Conservation (phyloP, 495 filamentous ascomycete species). For the Trypethelium eluteriae region DNA sequence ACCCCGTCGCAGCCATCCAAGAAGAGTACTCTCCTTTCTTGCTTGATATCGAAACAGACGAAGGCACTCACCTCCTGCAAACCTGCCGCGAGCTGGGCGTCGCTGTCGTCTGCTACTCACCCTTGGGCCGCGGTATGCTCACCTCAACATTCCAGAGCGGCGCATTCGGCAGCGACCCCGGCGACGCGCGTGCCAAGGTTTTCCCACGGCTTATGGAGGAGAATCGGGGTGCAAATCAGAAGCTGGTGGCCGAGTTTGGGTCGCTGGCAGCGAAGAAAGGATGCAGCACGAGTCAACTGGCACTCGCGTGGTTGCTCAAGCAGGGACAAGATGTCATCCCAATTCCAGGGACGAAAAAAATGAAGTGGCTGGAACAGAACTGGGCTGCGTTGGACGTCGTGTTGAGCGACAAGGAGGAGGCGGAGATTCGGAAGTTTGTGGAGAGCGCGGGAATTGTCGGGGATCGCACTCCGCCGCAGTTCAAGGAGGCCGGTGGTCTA, state of each 20-base stretch:
- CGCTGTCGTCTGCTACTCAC: slow-evolving; percentile 42
- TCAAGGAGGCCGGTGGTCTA: neutral
- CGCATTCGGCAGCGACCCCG: neutral
- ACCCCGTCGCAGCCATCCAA: slow-evolving; percentile 37
- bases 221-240: slow-evolving; percentile 47
- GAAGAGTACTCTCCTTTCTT: slow-evolving; percentile 42
- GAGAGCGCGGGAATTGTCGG: slow-evolving; percentile 12
- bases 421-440: slow-evolving; percentile 35
- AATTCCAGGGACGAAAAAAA: slow-evolving; percentile 54
- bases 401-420: slow-evolving; percentile 41
- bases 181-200: slow-evolving; percentile 12
- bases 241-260: slow-evolving; percentile 39
- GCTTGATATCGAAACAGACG: slow-evolving; percentile 38
- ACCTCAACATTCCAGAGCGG: slow-evolving; percentile 29
- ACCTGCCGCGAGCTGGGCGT: slow-evolving; percentile 45
- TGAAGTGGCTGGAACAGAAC: slow-evolving; percentile 53
- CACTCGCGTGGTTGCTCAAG: slow-evolving; percentile 52
- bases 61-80: slow-evolving; percentile 30
- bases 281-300: slow-evolving; percentile 43
- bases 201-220: slow-evolving; percentile 46
- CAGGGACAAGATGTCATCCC: slow-evolving; percentile 56
- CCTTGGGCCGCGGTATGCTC: slow-evolving; percentile 44
- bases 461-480: neutral
- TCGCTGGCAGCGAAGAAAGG: slow-evolving; percentile 44
- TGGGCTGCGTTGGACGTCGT: slow-evolving; percentile 39